Evolutionary conservation across 768 basidiomycete genomes (phyloP), one percentile per base, ranked within the genome.

Genomic region (Kwoniella sp.): DNA sequence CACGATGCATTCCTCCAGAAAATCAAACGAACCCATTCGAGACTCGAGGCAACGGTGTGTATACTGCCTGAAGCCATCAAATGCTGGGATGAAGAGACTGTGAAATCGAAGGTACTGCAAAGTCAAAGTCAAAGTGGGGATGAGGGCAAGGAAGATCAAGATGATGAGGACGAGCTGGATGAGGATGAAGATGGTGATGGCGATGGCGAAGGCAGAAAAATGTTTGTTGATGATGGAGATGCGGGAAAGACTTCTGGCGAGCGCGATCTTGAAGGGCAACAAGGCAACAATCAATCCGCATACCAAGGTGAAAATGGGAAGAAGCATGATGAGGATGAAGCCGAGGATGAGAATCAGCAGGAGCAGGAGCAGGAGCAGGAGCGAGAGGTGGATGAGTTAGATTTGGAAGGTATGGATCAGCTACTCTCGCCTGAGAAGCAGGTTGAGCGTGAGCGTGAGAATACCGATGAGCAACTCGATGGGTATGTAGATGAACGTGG

Each of bases 61-160:
- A 26, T 63, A 5, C n/a, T 63, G n/a, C 53, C 33, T 15, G 61
- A 63, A 44, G 61, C 61, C 22, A 48, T 46, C 25, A 30, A 63
- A 12, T 24, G 1, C 9, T 63, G 61, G 61, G 61, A 63, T 29
- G 53, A 55, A 24, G 36, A 17, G 8, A 63, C 46, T 24, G 61
- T 54, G 10, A 26, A 56, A 27, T n/a, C n/a, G 3, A 47, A 30
- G 54, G 47, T 33, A 7, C 44, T 29, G 30, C 26, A 24, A 25
- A 29, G 52, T 22, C 21, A 10, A 37, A 54, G 51, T 12, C 33
- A 24, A 27, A 63, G 54, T 30, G 47, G 21, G 30, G 50, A 53
- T 44, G 36, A 53, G n/a, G 4, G 17, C 10, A 3, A 44, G 3
- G 4, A 19, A 44, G 40, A 44, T 6, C 7, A 13, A 4, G 17